Evolutionary conservation across 352 stramenopile species (phyloP), one percentile per base, ranked within the genome.

Genomic region (Phytophthora pistaciae): DNA sequence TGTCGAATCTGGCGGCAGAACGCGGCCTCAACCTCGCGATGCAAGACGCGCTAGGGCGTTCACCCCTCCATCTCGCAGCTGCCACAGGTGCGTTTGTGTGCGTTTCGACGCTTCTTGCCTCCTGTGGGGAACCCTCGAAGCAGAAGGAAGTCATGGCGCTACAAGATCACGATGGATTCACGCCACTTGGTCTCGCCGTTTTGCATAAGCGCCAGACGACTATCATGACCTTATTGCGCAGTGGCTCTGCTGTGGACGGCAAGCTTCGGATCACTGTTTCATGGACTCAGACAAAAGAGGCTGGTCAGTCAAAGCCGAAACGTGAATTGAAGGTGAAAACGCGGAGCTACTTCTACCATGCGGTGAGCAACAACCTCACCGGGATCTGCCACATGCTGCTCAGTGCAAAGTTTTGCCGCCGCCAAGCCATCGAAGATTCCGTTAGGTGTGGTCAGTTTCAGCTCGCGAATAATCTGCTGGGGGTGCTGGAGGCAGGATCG

Each of bases 381-480:
- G 88, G 85, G 5, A 91, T 95, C 21, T 95, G 84, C 46, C 88
- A 95, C 66, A 88, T 95, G 74, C 72, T 95, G 3, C 62, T 95
- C 11, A 93, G 78, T 40, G 78, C 84, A 10, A 91, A 90, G 60
- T 95, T 93, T 60, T 85, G 72, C 25, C 85, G 82, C 16, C 83
- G 85, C 14, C 88, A 95, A 78, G 88, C 85, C 0, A 82, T 93
- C 7, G 88, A 95, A 68, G 88, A 95, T 42, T 82, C 85, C 0
- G 75, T 95, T 3, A 68, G 80, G 3, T 93, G 84, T 44, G 81
- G 83, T 1, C 78, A 92, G 57, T 95, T 93, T 58, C 84, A 93
- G 59, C 66, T 95, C 4, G 84, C 88, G 16, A 81, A 76, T 40
- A 95, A 95, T 53, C 53, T 95, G 11, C 80, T 95, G 25, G 77